Base-by-base conservation (phyloP, 805 yeast species). In the Lachancea fermentati region DNA sequence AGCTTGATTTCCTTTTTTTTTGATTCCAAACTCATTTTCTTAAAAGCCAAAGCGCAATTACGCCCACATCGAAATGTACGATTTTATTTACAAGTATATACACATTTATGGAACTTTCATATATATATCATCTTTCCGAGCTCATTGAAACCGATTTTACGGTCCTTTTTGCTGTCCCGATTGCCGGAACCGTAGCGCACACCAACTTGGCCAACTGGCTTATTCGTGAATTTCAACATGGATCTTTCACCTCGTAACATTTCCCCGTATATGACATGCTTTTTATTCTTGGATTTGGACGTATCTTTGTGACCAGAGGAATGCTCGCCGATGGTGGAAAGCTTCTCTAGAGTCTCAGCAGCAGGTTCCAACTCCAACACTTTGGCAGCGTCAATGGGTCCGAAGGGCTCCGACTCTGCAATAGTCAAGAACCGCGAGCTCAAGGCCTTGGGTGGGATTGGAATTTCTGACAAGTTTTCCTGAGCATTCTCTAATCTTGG, bases 391-490 rank as follows among this genome's bases (percentile, higher is more conserved):
- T 93, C 97, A 4, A 88, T 73, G 4, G 97, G 95, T 5, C 96
- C 96, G 60, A 91, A 89, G 7, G 96, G 95, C 67, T 88, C 95
- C 19, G 88, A 80, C 66, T 91, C 98, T 7, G 96, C 91, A 60
- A 91, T 81, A 9, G 95, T 83, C 58, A 86, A 65, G 69, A 89
- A 89, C 49, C 91, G 72, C 48, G 94, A 86, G 48, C 78, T 79
- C 47, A 81, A 69, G 2, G 95, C 84, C 64, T 82, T 85, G 49
- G 78, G 75, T 24, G 96, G 95, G 37, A 85, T 79, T 25, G 96
- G 96, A 69, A 89, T 85, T 69, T 91, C 96, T n/a, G 95, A 84
- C 57, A 88, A 70, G 58, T 87, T 85, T 57, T 89, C 95, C 7
- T 79, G 57, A 32, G 48, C 43, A 14, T 31, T 34, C 5, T 32